Evolutionary conservation across 192 early-diverging fungal genomes (phyloP), one percentile per base, ranked within the genome.

Genomic region (Cetraspora pellucida): DNA sequence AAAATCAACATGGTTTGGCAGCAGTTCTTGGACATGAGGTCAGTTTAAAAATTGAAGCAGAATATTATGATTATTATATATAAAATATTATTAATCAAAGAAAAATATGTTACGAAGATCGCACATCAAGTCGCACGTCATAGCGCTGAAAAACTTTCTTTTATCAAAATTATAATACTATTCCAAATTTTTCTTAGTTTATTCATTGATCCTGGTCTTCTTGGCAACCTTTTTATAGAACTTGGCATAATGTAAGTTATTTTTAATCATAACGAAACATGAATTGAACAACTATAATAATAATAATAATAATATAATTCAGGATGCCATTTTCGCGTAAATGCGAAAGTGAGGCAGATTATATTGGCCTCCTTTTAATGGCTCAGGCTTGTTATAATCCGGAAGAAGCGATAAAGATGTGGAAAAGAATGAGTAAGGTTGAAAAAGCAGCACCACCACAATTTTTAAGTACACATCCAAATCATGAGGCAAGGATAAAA

Each of bases 321-420:
- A 69, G 78, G 77, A 87, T 92, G 78, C 96, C 96, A 23, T 95
- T 96, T 78, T 95, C 93, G 44, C 83, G 96, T 14, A 90, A 91
- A 68, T 93, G 91, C 75, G 97, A 99, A 83, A 87, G 85, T 28
- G 97, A 99, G 80, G 97, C 97, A 8, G 97, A 99, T 81, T 84
- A 89, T 58, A 94, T 99, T 80, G 95, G 95, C 0, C 81, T 99
- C 46, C 71, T 87, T 58, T 83, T 99, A 17, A 96, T 97, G 95
- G 89, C 95, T 5, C 87, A 91, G 68, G 97, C 97, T 30, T 99
- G 97, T 79, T 99, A 92, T 80, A 89, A 97, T 78, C 97, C 97
- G 1, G 74, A 72, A 13, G 90, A 92, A 74, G 94, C 95, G 23
- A 83, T 91, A 0, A 80, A 81, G 9, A 83, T 99, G 78, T 99